Evolutionary conservation across 1,284 basidiomycete genomes (phyloP), one percentile per base, ranked within the genome.

Genomic region (Moesziomyces aphidis): DNA sequence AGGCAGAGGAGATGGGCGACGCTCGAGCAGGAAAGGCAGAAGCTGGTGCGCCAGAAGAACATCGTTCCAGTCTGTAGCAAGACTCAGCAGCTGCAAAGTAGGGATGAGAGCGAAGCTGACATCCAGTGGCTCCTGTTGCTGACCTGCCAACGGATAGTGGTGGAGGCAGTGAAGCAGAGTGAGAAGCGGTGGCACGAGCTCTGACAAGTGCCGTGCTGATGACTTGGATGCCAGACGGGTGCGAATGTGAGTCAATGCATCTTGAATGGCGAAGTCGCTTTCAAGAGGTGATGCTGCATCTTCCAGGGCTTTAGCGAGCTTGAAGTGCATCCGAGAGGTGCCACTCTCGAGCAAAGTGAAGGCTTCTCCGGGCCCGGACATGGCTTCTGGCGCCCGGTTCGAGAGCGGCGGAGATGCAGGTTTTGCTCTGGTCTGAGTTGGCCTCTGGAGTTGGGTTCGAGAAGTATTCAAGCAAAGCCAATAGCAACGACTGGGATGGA

Each of bases 321-420:
- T 71, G 60, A 77, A 77, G 69, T 77, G 76, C 17, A 54, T 39
- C 0, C 76, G 68, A 24, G 73, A 59, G 46, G 76, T 63, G 50
- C 68, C 68, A 36, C 68, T 73, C 49, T 77, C 76, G 22, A 77
- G 67, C 56, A 77, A 28, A 17, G 76, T 76, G 62, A 75, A 73
- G 4, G 54, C 47, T 22, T 54, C 53, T 21, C 53, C 51, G 1
- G 61, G 36, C n/a, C 42, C 42, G 22, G 67, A 50, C 67, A 70
- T 70, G 49, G 2, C 44, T 21, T 22, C 11, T 34, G 13, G 31
- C 4, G 31, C 10, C 31, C 31, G 31, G 1, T 4, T 5, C 31
- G 11, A 34, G 31, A 10, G 13, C 10, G 31, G 3, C 13, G 31
- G 31, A 34, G 31, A 11, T 34, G 31, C 4, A 5, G 10, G 13